These are phyloP conservation scores for Suillus paluster DNA, from an alignment of 768 basidiomycete genomes.

Conservation along the genomic window DNA sequence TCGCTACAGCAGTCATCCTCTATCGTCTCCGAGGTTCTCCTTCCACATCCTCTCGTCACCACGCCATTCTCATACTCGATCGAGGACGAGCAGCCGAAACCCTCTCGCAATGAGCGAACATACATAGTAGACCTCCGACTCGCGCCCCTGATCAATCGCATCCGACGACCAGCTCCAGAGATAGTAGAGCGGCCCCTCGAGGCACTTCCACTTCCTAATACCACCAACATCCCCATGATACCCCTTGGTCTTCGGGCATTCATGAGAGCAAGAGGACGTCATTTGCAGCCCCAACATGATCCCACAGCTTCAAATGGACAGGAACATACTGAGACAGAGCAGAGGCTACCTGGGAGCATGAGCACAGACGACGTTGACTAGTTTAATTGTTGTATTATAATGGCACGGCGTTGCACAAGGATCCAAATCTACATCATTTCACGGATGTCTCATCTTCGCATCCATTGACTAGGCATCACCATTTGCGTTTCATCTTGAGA, in stretches of 20 bases:
- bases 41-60: conserved; percentile 30
- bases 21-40: conserved; percentile 46
- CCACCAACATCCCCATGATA: conserved; percentile 53
- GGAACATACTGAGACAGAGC: conserved; percentile 40
- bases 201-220: conserved; percentile 63
- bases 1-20: conserved; percentile 43
- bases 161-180: conserved; percentile 57
- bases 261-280: conserved; percentile 51
- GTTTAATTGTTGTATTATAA: conserved; percentile 10
- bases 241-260: conserved; percentile 54
- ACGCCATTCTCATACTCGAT: conserved; percentile 27
- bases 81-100: conserved; percentile 25
- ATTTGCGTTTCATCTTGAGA: conserved; percentile 59
- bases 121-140: conserved; percentile 71
- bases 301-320: conserved; percentile 22
- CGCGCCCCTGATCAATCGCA: conserved; percentile 53
- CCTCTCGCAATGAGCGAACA: conserved; percentile 36
- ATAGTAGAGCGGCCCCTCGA: conserved; percentile 31
- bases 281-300: conserved; percentile 28
- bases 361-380: conserved; percentile 24
- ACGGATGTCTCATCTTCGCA: conserved; percentile 25
- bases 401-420: conserved; percentile 24
- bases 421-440: conserved; percentile 10
- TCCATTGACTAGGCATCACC: conserved; percentile 37
- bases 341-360: conserved; percentile 35